Evolutionary conservation across 2,329 filamentous ascomycete genomes (phyloP).

Genomic region (Trichoderma oligosporum): DNA sequence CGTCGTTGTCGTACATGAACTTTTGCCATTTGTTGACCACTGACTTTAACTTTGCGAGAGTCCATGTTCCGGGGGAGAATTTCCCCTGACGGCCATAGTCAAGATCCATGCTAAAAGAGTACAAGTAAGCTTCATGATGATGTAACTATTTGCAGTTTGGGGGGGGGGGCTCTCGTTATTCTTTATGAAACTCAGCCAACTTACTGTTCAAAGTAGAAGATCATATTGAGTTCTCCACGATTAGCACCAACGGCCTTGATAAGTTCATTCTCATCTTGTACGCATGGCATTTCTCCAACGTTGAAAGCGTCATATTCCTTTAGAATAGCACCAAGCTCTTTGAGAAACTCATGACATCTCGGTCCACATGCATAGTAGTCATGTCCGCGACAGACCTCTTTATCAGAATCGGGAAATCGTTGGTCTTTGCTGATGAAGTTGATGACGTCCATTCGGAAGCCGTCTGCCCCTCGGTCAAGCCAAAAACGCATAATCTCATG

Average conservation of each 20-base stretch:
- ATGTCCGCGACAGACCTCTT: conserved; percentile 31
- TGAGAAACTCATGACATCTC: conserved; percentile 44
- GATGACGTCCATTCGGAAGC: conserved; percentile 65
- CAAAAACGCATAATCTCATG: conserved; percentile 70
- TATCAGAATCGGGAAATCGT: conserved; percentile 48
- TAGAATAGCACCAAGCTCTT: conserved; percentile 43
- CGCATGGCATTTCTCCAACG: conserved; percentile 50
- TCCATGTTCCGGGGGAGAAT: conserved; percentile 42
- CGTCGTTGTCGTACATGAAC: conserved; percentile 56
- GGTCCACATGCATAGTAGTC: conserved; percentile 54
- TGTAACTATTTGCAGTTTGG: neutral
- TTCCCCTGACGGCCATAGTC: conserved; percentile 46
- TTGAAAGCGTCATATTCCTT: conserved; percentile 48
- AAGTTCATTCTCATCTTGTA: conserved; percentile 40
- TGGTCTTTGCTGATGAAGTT: conserved; percentile 64
- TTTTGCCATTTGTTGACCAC: conserved; percentile 56
- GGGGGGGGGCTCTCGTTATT: no score
- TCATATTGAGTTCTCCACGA: conserved; percentile 63
- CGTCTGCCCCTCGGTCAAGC: conserved; percentile 64
- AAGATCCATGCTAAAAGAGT: conserved; percentile 42
- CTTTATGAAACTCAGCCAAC: conserved; percentile 18
- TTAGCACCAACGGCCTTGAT: conserved; percentile 51
- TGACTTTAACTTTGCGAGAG: conserved; percentile 48
- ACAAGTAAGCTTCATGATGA: neutral
- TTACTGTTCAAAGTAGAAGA: conserved; percentile 67